Conservation (phyloP, 306 rosid genomes). For the Fagus crenata region DNA sequence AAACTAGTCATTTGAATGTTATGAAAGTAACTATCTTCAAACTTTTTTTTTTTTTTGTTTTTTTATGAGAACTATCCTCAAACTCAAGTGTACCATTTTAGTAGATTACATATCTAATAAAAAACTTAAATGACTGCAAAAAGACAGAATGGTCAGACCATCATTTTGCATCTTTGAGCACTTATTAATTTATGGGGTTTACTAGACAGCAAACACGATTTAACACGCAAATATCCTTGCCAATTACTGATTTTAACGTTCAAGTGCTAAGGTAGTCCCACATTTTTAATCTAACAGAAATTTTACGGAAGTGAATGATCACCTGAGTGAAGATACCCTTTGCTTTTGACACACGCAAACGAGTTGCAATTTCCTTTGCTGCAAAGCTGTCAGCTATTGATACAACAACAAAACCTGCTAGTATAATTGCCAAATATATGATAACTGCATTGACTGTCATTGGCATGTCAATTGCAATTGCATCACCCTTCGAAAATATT, state of each 20-base stretch:
- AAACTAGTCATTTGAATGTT: no score
- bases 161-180: neutral
- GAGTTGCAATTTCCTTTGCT: constrained; percentile 69
- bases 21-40: no score
- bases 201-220: neutral
- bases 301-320: constrained; percentile 15
- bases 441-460: constrained; percentile 82
- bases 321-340: constrained; percentile 89
- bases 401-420: constrained; percentile 80
- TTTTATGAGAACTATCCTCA: no score
- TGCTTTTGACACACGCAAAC: constrained; percentile 72
- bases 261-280: neutral
- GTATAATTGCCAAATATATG: constrained; percentile 76
- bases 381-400: constrained; percentile 94
- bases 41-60: no score
- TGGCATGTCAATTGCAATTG: constrained; percentile 91
- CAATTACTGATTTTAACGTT: no score
- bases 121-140: neutral
- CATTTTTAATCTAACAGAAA: neutral
- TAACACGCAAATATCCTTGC: neutral
- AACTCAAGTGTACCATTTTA: no score
- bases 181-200: neutral
- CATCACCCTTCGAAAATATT: constrained; percentile 75
- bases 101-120: no score
- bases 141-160: neutral